Evolutionary conservation across 1,284 basidiomycete species (phyloP).

Genomic region (Ustilago nuda): DNA sequence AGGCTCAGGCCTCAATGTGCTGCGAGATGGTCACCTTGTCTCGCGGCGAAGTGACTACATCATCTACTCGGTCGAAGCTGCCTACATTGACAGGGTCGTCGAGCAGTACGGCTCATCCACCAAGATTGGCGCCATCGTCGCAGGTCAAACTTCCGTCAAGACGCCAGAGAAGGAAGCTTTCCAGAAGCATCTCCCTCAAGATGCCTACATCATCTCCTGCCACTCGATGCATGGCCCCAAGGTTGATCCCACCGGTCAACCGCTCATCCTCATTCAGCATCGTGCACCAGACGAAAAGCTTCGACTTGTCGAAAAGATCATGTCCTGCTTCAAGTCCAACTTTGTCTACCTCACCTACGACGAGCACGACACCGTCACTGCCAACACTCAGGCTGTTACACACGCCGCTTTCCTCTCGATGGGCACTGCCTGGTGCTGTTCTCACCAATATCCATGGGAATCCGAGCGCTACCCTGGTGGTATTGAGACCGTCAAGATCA

Average conservation of each 20-base stretch:
- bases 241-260: slow-evolving; percentile 90
- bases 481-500: slow-evolving; percentile 98
- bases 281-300: slow-evolving; percentile 82
- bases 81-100: slow-evolving; percentile 85
- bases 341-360: slow-evolving; percentile 94
- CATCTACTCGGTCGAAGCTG: slow-evolving; percentile 94
- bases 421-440: slow-evolving; percentile 93
- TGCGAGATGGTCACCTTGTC: slow-evolving; percentile 84
- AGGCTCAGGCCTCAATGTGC: slow-evolving; percentile 76
- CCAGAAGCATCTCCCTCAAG: slow-evolving; percentile 85
- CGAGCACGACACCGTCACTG: slow-evolving; percentile 94
- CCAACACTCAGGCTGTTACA: slow-evolving; percentile 97
- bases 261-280: slow-evolving; percentile 91
- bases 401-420: slow-evolving; percentile 98
- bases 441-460: slow-evolving; percentile 91
- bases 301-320: slow-evolving; percentile 82
- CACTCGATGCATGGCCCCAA: slow-evolving; percentile 95
- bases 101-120: slow-evolving; percentile 91
- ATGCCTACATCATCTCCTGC: slow-evolving; percentile 89
- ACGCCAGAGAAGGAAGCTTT: slow-evolving; percentile 92
- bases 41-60: slow-evolving; percentile 87
- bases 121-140: slow-evolving; percentile 89
- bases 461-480: slow-evolving; percentile 92
- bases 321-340: slow-evolving; percentile 82
- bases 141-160: slow-evolving; percentile 96